phyloP scores from a whole-genome alignment of 2,329 filamentous ascomycete species.

The Trichothecium sympodiale region DNA sequence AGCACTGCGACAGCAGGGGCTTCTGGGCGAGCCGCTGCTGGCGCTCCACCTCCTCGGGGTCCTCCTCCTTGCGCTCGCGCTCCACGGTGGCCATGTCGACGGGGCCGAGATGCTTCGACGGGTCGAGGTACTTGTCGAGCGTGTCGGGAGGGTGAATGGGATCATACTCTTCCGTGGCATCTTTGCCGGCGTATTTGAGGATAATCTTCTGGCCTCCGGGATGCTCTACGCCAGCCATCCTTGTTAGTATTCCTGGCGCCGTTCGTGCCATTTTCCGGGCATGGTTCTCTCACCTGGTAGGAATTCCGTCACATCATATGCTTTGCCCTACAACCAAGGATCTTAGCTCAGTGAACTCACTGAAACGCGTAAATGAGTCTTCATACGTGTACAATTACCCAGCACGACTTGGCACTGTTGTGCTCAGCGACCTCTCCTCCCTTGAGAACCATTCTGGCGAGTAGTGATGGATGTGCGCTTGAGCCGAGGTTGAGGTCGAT shows the following conservation, averaged over 20 bases:
- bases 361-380: background rate
- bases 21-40: constrained; percentile 64
- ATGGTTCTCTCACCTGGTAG: constrained; percentile 48
- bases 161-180: constrained; percentile 85
- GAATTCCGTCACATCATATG: constrained; percentile 85
- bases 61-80: constrained; percentile 59
- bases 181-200: constrained; percentile 90
- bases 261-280: background rate
- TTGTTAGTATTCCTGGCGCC: background rate
- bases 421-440: constrained; percentile 55
- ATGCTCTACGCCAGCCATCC: constrained; percentile 46
- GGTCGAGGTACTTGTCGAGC: constrained; percentile 71
- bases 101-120: constrained; percentile 76
- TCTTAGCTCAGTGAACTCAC: background rate
- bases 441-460: constrained; percentile 29
- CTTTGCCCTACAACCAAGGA: constrained; percentile 46
- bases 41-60: constrained; percentile 47
- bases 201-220: constrained; percentile 89
- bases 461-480: too few species aligned
- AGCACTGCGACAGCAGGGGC: constrained; percentile 77
- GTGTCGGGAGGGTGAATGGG: constrained; percentile 85
- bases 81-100: constrained; percentile 81
- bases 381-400: constrained; percentile 74
- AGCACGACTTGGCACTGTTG: constrained; percentile 73
- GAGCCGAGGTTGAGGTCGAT: background rate